Evolutionary conservation across 305 asterid species (phyloP).

Genomic region (Nicotiana rustica): DNA sequence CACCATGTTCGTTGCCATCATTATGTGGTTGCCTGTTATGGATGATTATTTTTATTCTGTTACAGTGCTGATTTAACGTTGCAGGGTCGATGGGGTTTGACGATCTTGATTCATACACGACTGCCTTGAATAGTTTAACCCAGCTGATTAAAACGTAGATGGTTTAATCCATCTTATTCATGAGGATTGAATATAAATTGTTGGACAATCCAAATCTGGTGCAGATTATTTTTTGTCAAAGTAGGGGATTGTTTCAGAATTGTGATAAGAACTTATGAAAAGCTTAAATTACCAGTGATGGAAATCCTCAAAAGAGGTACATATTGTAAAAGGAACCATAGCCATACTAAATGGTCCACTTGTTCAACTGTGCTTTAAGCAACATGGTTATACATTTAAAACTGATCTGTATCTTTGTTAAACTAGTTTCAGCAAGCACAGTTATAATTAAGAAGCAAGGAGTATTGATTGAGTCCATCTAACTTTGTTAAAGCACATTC

Average conservation of each 20-base stretch:
- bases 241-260: not conserved
- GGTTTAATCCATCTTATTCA: not conserved
- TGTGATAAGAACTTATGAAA: not conserved
- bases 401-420: not conserved
- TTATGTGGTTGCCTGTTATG: not conserved
- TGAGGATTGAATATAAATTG: slow-evolving; percentile 21
- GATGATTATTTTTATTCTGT: not conserved
- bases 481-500: slow-evolving; percentile 25
- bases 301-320: not conserved
- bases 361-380: not conserved
- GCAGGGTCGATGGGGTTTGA: not conserved
- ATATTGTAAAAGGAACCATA: not conserved
- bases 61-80: not conserved
- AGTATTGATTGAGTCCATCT: not conserved
- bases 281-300: not conserved
- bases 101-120: not conserved
- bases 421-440: not conserved
- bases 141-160: not conserved
- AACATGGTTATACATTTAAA: not conserved
- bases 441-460: not conserved
- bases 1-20: not conserved
- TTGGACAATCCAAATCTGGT: not conserved
- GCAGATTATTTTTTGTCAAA: slow-evolving; percentile 1
- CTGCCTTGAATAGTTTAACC: not conserved
- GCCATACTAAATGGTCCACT: not conserved